Base-by-base conservation (phyloP, 2,329 filamentous ascomycete species). In the Trichoderma koningii region DNA sequence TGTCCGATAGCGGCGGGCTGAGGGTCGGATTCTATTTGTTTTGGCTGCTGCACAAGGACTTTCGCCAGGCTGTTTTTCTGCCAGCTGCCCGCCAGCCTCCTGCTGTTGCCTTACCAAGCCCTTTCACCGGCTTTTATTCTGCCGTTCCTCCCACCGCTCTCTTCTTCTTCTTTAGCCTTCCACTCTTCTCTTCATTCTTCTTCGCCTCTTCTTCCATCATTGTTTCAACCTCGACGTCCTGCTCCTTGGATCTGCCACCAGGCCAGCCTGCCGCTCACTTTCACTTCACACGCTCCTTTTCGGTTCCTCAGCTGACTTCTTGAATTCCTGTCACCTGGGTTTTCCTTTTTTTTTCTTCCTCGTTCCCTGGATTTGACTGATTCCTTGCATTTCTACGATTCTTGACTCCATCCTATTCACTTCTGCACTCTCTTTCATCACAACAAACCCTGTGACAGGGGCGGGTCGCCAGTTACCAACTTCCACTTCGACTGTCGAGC, bases 211-310 rank as follows among this genome's bases (percentile, higher is more conserved):
- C 66, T 14, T 59, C 60, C 66, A 62, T 66, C 64, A 66, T 64
- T 61, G 57, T 66, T 69, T 66, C 48, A 61, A 59, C 15, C 59
- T 69, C 67, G 60, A 65, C 61, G 3, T 56, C 66, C 66, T 48
- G 66, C 63, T 66, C 53, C 68, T 66, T 59, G 66, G 63, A 41
- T 34, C 34, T 52, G 28, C 45, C 61, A 21, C 45, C 45, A 55
- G 64, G 44, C 56, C 56, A 55, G 57, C 47, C 44, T 62, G 44
- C 50, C 51, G 50, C 45, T 61, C 64, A 62, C 57, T 51, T 55
- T 50, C 55, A 34, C 44, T 55, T 55, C 57, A 23, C 48, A 53
- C 61, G 9, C 53, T 57, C 44, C 38, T 59, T 47, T 66, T 53
- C 19, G 21, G 15, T 51, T 66, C 66, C 28, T 66, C 60, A 64